Percentiles rank a stretch among this genome's conserved stretches.
phyloP scores from a whole-genome alignment of 345 rosid genomes.

The Tarenaya hassleriana region DNA sequence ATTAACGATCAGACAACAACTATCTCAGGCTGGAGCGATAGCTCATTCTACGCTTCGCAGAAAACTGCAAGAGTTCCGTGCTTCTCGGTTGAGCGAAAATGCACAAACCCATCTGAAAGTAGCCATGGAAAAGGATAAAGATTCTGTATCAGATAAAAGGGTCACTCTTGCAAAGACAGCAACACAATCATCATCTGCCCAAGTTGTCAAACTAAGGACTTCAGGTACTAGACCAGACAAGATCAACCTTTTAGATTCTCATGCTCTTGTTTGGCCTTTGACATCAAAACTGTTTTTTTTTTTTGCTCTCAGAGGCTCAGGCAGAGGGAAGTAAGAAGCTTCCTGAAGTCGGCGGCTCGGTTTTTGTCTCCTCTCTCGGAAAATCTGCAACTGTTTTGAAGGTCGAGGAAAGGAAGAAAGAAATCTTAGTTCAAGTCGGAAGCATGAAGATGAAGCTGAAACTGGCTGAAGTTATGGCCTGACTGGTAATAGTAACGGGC shows the following conservation, averaged over 20 bases:
- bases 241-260: not conserved
- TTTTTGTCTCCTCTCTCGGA: conserved; percentile 57
- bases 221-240: conserved; percentile 33
- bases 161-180: no score
- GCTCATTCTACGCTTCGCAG: conserved; percentile 61
- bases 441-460: conserved; percentile 77
- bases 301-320: conserved; percentile 20
- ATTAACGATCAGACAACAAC: conserved; percentile 42
- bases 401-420: conserved; percentile 61
- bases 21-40: conserved; percentile 48
- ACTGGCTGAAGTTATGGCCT: conserved; percentile 34
- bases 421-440: conserved; percentile 77
- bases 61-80: conserved; percentile 53
- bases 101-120: conserved; percentile 26
- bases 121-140: conserved; percentile 21
- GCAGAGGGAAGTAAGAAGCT: conserved; percentile 30
- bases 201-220: conserved; percentile 28
- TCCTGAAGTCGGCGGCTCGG: conserved; percentile 61
- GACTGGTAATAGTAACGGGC: no score
- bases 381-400: conserved; percentile 56
- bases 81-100: conserved; percentile 30
- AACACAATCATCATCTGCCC: conserved; percentile 28
- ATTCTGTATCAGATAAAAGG: not conserved
- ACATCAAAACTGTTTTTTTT: conserved; percentile 11
- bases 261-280: conserved; percentile 2